These are phyloP conservation scores for Xanthoconium separans DNA, from an alignment of 1,284 basidiomycete genomes.

Conservation along the genomic window DNA sequence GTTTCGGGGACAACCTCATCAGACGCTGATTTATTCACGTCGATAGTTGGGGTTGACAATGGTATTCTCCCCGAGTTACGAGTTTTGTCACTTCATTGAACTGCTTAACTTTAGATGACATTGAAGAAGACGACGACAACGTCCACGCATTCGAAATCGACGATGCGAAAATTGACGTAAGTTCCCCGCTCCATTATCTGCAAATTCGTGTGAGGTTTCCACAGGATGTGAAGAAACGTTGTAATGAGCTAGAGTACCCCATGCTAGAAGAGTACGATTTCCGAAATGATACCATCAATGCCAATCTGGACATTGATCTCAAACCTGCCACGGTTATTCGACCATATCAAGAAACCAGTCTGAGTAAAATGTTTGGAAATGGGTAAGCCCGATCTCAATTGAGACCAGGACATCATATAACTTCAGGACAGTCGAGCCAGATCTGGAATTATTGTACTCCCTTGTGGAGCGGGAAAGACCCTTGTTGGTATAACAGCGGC, in stretches of 20 bases:
- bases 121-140: conserved; percentile 94
- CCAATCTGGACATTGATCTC: conserved; percentile 94
- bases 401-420: background rate
- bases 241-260: conserved; percentile 93
- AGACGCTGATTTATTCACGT: conserved; percentile 81
- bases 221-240: conserved; percentile 89
- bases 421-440: conserved; percentile 73
- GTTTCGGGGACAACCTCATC: conserved; percentile 37
- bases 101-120: conserved; percentile 63
- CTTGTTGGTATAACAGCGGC: conserved; percentile 98
- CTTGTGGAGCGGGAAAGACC: conserved; percentile 98
- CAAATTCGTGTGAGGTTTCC: conserved; percentile 3
- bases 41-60: conserved; percentile 88
- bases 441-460: conserved; percentile 97
- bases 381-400: conserved; percentile 52
- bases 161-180: conserved; percentile 86
- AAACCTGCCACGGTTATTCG: conserved; percentile 96
- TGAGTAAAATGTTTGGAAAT: conserved; percentile 99
- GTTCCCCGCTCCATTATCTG: conserved; percentile 23
- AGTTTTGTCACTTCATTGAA: conserved; percentile 8
- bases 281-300: conserved; percentile 90
- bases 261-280: conserved; percentile 99
- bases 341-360: conserved; percentile 94
- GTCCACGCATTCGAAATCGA: conserved; percentile 95
- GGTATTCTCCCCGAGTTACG: conserved; percentile 46